Percentiles rank a stretch among this genome's conserved stretches.
phyloP scores from a whole-genome alignment of 1,284 basidiomycete species.

The Cystobasidiaceae sp. region DNA sequence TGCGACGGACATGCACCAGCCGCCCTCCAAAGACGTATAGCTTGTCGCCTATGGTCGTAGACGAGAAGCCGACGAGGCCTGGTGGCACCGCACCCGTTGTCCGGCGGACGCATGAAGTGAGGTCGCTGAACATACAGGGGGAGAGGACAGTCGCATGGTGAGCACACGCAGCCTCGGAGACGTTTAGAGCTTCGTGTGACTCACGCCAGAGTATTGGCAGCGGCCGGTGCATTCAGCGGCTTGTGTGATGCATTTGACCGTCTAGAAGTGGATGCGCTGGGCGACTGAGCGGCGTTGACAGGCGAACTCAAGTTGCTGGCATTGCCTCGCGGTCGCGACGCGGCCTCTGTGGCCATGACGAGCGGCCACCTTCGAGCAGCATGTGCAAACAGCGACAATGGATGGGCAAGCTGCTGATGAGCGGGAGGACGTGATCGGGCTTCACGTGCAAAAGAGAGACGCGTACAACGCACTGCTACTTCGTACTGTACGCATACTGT shows the following conservation, averaged over 20 bases:
- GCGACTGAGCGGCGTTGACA: not conserved
- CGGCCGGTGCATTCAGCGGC: slow-evolving; percentile 8
- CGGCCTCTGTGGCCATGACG: no score
- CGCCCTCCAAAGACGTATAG: slow-evolving; percentile 87
- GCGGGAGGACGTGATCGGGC: no score
- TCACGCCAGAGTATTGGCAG: slow-evolving; percentile 14
- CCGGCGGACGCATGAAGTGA: slow-evolving; percentile 25
- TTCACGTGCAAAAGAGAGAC: no score
- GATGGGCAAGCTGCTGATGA: no score
- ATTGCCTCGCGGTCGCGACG: no score
- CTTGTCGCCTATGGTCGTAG: slow-evolving; percentile 72
- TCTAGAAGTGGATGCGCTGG: slow-evolving; percentile 3
- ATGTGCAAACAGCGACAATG: no score
- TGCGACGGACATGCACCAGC: slow-evolving; percentile 72
- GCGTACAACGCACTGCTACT: no score
- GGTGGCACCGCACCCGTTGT: slow-evolving; percentile 14
- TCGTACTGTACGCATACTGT: no score
- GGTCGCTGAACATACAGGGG: slow-evolving; percentile 20
- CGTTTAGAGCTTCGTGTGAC: not conserved
- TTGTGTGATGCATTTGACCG: not conserved
- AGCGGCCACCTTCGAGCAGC: no score
- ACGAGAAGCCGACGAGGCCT: slow-evolving; percentile 52
- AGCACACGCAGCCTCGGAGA: not conserved
- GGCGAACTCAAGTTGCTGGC: no score
- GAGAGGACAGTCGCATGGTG: not conserved